Evolutionary conservation across 352 stramenopile genomes (phyloP).

Genomic region (Pythium dissotocum): DNA sequence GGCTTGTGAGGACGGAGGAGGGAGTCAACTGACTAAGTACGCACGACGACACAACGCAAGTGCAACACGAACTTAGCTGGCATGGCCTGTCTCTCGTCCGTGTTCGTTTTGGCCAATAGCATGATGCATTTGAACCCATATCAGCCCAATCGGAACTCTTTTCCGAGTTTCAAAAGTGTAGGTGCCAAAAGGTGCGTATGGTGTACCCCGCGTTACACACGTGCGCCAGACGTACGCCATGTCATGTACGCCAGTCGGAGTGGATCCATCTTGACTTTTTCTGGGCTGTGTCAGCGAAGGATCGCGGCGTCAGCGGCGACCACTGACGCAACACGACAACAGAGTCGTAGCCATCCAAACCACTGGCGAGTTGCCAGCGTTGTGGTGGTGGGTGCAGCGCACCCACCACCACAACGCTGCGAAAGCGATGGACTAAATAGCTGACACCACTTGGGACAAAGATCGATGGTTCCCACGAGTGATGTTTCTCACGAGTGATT

Average conservation of each 20-base stretch:
- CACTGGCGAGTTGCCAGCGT: too few relatives aligned
- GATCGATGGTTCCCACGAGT: not conserved
- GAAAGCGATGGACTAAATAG: not conserved
- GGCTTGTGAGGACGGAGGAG: constrained; percentile 11
- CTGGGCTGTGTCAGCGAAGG: not conserved
- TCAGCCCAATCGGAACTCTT: constrained; percentile 4
- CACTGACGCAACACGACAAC: constrained; percentile 5
- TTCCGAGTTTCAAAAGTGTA: constrained; percentile 13
- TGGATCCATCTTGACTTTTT: constrained; percentile 19
- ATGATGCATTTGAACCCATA: not conserved
- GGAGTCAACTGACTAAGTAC: constrained; percentile 25
- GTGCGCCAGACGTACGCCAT: constrained; percentile 20
- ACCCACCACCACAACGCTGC: not conserved
- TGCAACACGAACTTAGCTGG: constrained; percentile 25
- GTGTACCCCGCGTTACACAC: constrained; percentile 14
- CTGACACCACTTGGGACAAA: not conserved
- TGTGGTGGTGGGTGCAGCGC: too few relatives aligned
- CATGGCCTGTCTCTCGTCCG: not conserved
- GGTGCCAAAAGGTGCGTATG: constrained; percentile 28
- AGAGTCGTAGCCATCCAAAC: not conserved
- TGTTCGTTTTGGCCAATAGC: constrained; percentile 6
- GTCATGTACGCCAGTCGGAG: constrained; percentile 21
- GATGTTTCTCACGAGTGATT: constrained; percentile 1
- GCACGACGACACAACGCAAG: constrained; percentile 7
- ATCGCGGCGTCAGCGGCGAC: not conserved